Evolutionary conservation across 441 rosid genomes (phyloP).

Genomic region (Flueggea neowawraea): DNA sequence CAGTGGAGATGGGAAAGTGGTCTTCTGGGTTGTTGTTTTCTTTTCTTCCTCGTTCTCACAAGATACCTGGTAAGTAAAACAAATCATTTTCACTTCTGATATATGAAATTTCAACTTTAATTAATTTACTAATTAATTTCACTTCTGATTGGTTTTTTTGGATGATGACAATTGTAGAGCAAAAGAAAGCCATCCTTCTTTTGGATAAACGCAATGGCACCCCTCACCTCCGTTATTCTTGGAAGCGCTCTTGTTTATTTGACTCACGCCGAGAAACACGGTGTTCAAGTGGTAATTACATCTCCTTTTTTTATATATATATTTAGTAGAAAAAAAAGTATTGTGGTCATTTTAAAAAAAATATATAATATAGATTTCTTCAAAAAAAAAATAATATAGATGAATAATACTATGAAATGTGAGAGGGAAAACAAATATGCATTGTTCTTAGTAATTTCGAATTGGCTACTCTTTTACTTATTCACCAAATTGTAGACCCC

Average conservation of each 20-base stretch:
- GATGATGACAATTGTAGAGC: conserved; percentile 37
- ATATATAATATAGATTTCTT: no score
- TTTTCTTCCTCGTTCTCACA: conserved; percentile 65
- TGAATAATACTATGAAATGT: no score
- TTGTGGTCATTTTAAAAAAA: no score
- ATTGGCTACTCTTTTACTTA: no score
- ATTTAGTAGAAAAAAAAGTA: no score
- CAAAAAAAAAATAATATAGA: no score
- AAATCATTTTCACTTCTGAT: conserved; percentile 7
- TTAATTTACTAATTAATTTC: neutral
- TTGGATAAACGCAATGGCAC: conserved; percentile 95
- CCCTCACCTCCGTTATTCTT: conserved; percentile 69
- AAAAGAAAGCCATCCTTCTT: conserved; percentile 59
- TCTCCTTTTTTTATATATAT: neutral
- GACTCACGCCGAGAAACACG: conserved; percentile 78
- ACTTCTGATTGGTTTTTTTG: no score
- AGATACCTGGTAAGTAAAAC: conserved; percentile 53
- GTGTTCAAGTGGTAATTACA: conserved; percentile 79
- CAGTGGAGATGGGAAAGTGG: conserved; percentile 99
- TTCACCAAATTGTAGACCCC: no score
- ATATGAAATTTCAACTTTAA: neutral
- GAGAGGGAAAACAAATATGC: no score
- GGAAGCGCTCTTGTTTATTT: conserved; percentile 73
- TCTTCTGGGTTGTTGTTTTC: conserved; percentile 68
- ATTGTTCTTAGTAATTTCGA: no score